Conservation (phyloP, 2,329 filamentous ascomycete species). For the Penicillium olsonii region DNA sequence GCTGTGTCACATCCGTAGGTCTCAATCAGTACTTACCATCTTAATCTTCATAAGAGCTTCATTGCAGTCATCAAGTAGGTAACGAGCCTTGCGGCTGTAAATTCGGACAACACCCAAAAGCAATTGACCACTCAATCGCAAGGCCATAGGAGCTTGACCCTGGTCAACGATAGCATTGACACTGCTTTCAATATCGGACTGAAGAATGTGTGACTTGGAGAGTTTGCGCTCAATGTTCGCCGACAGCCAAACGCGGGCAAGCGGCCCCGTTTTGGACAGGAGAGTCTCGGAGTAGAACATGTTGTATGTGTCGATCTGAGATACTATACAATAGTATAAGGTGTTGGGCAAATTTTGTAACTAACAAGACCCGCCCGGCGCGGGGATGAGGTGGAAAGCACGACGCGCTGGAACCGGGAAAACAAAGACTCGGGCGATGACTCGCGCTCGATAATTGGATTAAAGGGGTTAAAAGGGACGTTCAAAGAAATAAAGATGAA, state of each 20-base stretch:
- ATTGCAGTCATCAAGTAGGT: conserved; percentile 94
- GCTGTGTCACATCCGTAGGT: neutral
- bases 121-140: conserved; percentile 90
- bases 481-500: conserved; percentile 1
- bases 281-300: conserved; percentile 99
- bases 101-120: conserved; percentile 95
- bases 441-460: conserved; percentile 8
- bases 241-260: conserved; percentile 97
- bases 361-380: conserved; percentile 33
- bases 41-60: conserved; percentile 98
- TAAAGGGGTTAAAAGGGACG: conserved; percentile 1
- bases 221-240: conserved; percentile 98
- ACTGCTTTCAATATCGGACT: conserved; percentile 92
- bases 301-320: conserved; percentile 20
- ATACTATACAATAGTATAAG: conserved; percentile 34
- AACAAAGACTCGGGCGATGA: conserved; percentile 30
- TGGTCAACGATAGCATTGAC: conserved; percentile 93
- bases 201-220: conserved; percentile 92
- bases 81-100: conserved; percentile 95
- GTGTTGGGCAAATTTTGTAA: conserved; percentile 28
- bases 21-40: conserved; percentile 65
- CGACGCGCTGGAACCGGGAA: conserved; percentile 36
- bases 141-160: conserved; percentile 88
- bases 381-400: conserved; percentile 31
- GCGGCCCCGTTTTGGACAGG: conserved; percentile 91